Evolutionary conservation across 768 basidiomycete genomes (phyloP).

Genomic region (Pholiota conissans): DNA sequence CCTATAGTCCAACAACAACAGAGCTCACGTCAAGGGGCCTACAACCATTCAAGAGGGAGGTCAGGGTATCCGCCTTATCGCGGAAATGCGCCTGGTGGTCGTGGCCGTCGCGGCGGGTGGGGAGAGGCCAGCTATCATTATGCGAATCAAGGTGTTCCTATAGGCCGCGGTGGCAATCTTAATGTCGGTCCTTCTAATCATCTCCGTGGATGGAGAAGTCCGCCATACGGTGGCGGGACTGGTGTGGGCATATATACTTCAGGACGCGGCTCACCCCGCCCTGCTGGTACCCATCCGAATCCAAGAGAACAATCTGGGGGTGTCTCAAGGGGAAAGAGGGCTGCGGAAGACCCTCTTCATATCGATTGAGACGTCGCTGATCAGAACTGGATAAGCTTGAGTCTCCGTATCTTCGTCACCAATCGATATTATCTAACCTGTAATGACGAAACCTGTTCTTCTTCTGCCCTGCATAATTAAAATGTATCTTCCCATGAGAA

Average conservation of each 20-base stretch:
- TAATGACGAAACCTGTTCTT: not conserved
- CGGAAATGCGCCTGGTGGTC: slow-evolving; percentile 18
- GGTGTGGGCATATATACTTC: slow-evolving; percentile 14
- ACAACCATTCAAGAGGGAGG: not conserved
- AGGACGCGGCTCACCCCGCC: slow-evolving; percentile 9
- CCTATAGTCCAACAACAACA: slow-evolving; percentile 22
- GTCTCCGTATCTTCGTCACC: not conserved
- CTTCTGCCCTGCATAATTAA: slow-evolving; percentile 12
- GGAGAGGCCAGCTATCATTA: slow-evolving; percentile 5
- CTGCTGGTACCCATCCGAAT: slow-evolving; percentile 8
- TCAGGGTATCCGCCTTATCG: slow-evolving; percentile 9
- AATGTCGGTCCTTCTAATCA: slow-evolving; percentile 7
- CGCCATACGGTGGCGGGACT: slow-evolving; percentile 20
- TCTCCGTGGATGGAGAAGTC: slow-evolving; percentile 15
- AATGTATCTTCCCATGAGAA: slow-evolving; percentile 3
- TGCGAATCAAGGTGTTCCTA: slow-evolving; percentile 13
- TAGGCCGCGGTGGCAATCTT: slow-evolving; percentile 19
- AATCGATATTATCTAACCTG: not conserved
- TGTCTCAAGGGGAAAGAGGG: slow-evolving; percentile 16
- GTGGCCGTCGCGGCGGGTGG: slow-evolving; percentile 20
- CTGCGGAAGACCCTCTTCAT: slow-evolving; percentile 20
- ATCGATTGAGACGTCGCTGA: slow-evolving; percentile 16
- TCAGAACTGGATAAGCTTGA: not conserved
- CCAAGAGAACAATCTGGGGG: slow-evolving; percentile 15
- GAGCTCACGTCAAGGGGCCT: slow-evolving; percentile 5